Percentiles rank a stretch among this genome's conserved stretches.
phyloP scores from a whole-genome alignment of 2,329 filamentous ascomycete species.

The Periconia macrospinosa region DNA sequence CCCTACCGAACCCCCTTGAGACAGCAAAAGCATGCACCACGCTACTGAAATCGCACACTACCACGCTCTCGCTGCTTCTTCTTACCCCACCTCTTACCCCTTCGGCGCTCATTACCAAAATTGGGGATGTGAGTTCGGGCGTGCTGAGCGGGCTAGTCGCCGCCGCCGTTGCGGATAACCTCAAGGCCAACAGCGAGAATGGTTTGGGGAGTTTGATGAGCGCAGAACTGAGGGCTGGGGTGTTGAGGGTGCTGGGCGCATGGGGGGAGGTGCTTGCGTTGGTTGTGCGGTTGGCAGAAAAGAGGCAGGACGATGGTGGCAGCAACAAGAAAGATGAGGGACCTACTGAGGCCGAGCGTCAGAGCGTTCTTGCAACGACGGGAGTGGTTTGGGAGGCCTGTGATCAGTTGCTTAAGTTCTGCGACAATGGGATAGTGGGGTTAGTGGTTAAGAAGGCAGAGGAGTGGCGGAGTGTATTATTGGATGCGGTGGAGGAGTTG shows the following conservation, averaged over 20 bases:
- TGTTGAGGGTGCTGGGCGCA: constrained; percentile 64
- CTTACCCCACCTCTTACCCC: constrained; percentile 87
- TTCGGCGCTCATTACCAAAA: constrained; percentile 69
- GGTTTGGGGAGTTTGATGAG: constrained; percentile 54
- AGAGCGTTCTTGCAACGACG: constrained; percentile 63
- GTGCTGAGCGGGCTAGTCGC: constrained; percentile 75
- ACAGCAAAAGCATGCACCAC: constrained; percentile 72
- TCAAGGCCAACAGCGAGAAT: constrained; percentile 11
- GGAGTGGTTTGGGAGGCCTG: constrained; percentile 84
- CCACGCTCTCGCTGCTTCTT: constrained; percentile 83
- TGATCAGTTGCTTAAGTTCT: constrained; percentile 68
- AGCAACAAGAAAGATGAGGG: constrained; percentile 18
- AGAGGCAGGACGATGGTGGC: constrained; percentile 38
- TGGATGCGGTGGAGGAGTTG: constrained; percentile 82
- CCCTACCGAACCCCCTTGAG: constrained; percentile 55
- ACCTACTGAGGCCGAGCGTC: constrained; percentile 28
- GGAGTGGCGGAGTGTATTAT: constrained; percentile 72
- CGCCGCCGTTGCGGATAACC: constrained; percentile 41
- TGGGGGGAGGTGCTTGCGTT: constrained; percentile 62
- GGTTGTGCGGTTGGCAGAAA: constrained; percentile 62
- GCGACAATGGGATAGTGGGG: constrained; percentile 68
- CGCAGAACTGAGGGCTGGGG: constrained; percentile 63
- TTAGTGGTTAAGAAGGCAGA: constrained; percentile 72
- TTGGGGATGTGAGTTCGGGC: constrained; percentile 71
- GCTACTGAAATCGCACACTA: constrained; percentile 78